Percentiles rank a stretch among this genome's conserved stretches.
These are phyloP conservation scores for Fusarium denticulatum DNA, from an alignment of 2,329 filamentous ascomycete genomes.

Conservation along the genomic window DNA sequence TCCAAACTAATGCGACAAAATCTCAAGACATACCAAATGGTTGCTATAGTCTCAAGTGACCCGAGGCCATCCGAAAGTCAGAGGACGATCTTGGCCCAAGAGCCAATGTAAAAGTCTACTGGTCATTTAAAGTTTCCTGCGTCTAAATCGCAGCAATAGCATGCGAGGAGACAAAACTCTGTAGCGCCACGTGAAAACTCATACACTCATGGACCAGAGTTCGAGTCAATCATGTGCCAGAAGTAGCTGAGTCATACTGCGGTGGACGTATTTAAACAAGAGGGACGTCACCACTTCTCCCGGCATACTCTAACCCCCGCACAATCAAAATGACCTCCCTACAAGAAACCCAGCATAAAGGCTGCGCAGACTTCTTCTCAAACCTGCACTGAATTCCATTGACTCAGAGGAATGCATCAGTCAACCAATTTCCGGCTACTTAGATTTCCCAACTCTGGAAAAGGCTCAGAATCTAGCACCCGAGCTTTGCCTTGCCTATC, in stretches of 20 bases:
- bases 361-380: neutral
- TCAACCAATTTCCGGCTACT: neutral
- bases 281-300: neutral
- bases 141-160: neutral
- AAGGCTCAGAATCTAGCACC: neutral
- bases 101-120: neutral
- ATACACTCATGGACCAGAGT: neutral
- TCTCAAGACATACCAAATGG: neutral
- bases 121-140: neutral
- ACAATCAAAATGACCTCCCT: neutral
- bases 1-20: neutral
- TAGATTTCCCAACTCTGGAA: neutral
- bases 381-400: neutral
- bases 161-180: neutral
- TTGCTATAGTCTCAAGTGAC: no score
- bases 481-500: neutral
- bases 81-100: neutral
- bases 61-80: fast-evolving
- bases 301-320: neutral
- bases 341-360: neutral
- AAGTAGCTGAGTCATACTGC: neutral
- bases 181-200: neutral
- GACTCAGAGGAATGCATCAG: neutral
- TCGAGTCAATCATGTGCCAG: neutral
- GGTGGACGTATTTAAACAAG: neutral